Conservation (phyloP, 176 grass and related monocot species). For the Aechmea fasciata region DNA sequence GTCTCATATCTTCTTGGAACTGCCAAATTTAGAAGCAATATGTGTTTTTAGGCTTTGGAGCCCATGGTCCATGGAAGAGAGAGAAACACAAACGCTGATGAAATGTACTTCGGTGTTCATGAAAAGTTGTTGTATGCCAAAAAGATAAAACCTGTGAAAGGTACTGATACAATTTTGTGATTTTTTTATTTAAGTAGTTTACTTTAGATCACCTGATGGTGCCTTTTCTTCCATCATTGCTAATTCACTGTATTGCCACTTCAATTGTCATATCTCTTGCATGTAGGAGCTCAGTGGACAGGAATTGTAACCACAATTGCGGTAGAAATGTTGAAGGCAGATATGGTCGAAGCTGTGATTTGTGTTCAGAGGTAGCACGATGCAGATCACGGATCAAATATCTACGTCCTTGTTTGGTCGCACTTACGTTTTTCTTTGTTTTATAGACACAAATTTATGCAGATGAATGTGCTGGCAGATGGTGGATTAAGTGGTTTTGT, state of each 20-base stretch:
- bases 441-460: no score
- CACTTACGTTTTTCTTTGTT: conserved; percentile 15
- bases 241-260: no score
- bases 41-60: conserved; percentile 46
- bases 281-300: conserved; percentile 83
- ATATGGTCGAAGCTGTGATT: conserved; percentile 86
- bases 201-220: no score
- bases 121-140: conserved; percentile 76
- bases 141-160: conserved; percentile 71
- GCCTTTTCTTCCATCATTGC: no score
- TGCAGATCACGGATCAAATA: not conserved
- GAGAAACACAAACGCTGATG: conserved; percentile 49
- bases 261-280: not conserved
- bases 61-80: conserved; percentile 70
- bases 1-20: no score
- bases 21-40: not conserved
- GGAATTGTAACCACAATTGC: conserved; percentile 90
- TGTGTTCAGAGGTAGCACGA: conserved; percentile 78
- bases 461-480: no score
- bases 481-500: no score
- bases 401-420: not conserved
- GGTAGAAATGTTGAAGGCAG: conserved; percentile 86
- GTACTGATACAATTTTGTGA: conserved; percentile 26
- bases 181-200: not conserved
- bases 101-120: conserved; percentile 78